These are phyloP conservation scores for Effrenium voratum DNA, from an alignment of 73 alveolate genomes.

Conservation along the genomic window DNA sequence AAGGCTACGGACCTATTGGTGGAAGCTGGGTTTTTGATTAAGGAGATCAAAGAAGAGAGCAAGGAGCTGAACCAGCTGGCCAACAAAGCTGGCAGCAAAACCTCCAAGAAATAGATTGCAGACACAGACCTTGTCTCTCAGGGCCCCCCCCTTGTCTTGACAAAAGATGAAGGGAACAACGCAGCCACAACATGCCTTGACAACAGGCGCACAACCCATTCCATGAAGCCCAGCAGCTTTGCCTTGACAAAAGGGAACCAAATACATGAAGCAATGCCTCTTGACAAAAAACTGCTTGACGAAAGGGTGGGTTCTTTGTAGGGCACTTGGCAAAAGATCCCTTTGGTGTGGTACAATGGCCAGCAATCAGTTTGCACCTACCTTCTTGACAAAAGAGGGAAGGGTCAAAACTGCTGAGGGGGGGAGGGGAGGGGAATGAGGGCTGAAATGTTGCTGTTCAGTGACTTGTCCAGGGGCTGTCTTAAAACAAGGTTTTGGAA, in stretches of 20 bases:
- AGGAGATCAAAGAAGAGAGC: neutral
- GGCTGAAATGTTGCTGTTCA: neutral
- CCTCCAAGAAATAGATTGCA: neutral
- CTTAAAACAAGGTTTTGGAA: no score
- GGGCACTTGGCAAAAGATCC: neutral
- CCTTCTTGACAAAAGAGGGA: no score
- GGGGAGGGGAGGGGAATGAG: neutral
- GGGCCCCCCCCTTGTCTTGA: neutral
- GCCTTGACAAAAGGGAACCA: neutral
- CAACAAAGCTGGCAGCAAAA: constrained; percentile 15
- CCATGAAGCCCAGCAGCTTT: neutral
- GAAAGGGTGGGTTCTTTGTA: neutral
- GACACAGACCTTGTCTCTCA: neutral
- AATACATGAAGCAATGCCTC: neutral
- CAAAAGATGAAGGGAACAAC: neutral
- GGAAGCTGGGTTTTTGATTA: neutral
- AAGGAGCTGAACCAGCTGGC: constrained; percentile 33
- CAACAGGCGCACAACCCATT: neutral
- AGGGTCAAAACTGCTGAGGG: neutral
- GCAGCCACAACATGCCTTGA: neutral
- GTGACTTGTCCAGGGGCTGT: no score
- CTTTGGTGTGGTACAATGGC: neutral
- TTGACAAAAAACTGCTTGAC: neutral
- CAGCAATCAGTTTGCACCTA: no score
- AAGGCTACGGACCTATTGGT: neutral